Evolutionary conservation across 768 basidiomycete species (phyloP), one percentile per base, ranked within the genome.

Genomic region (Naganishia antarctica): DNA sequence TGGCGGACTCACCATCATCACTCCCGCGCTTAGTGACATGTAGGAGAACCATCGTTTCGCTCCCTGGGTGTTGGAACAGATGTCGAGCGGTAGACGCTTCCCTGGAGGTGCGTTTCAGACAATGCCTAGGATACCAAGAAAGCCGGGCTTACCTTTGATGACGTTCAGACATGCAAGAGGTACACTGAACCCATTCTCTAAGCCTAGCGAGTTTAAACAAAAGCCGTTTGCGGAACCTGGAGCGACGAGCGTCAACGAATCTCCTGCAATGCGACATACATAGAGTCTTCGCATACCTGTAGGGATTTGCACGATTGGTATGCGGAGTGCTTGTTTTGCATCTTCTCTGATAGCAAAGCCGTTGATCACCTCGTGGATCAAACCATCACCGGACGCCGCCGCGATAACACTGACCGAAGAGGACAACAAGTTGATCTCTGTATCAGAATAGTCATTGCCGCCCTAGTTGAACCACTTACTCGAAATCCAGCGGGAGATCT

Each of bases 311-410:
- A 70, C 73, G 4, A 79, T 64, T 1, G 77, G 76, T 41, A 72
- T 74, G 18, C 69, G 61, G 15, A 79, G 61, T 4, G 76, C 76
- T 41, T 71, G 68, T 23, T 60, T 60, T 15, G 75, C 78, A 65
- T 79, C 75, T 4, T 65, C 25, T 31, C 77, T 66, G 2, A 50
- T 51, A 0, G 77, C 77, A 18, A 79, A 63, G 11, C 78, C 78
- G 57, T 78, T 77, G 45, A 77, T 46, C 1, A 78, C 66, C 47
- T 79, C 78, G 62, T 78, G 75, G 7, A 76, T 71, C 34, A 76
- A 58, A 8, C 78, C 78, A 61, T 79, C 78, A 5, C 78, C 78
- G 0, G 75, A 76, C 1, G 73, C 72, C 0, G 71, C 67, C 0
- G 73, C 75, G 3, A 78, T 72, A 26, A 74, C 74, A 60, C 77